A percentile compares a stretch with the other conserved stretches of the same genome.
Conservation (phyloP, 169 alveolate species). For the Eimeria necatrix region DNA sequence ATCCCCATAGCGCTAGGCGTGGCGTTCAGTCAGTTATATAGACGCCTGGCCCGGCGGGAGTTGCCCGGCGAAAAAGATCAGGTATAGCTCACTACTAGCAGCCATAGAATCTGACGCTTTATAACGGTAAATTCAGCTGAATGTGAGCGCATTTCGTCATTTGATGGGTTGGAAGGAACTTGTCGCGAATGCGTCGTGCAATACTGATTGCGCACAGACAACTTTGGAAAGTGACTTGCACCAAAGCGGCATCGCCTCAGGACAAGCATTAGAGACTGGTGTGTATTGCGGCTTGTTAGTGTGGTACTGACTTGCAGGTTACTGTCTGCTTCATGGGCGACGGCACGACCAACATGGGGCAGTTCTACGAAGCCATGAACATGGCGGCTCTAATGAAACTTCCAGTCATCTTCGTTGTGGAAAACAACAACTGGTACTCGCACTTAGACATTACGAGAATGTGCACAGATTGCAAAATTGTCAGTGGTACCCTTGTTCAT, state of each 20-base stretch:
- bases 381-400: constrained; percentile 93
- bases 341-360: constrained; percentile 95
- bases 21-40: constrained; percentile 85
- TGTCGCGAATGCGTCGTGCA: too few relatives aligned
- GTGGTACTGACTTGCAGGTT: constrained; percentile 79
- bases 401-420: constrained; percentile 92
- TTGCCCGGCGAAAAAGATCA: constrained; percentile 66
- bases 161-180: too few relatives aligned
- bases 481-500: too few relatives aligned
- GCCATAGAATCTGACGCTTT: neutral
- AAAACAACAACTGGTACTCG: constrained; percentile 90
- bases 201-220: too few relatives aligned
- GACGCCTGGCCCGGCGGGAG: constrained; percentile 77
- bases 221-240: too few relatives aligned
- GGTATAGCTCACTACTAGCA: neutral
- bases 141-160: too few relatives aligned
- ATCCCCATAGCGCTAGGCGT: constrained; percentile 87
- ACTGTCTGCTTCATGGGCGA: constrained; percentile 94
- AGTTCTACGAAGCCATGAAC: constrained; percentile 92
- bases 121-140: too few relatives aligned
- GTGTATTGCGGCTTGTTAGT: too few relatives aligned
- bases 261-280: too few relatives aligned
- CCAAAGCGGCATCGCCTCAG: too few relatives aligned
- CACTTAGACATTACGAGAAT: too few relatives aligned
- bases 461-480: too few relatives aligned